Evolutionary conservation across 371 early-diverging fungal species (phyloP).

Genomic region (Globomyces sp.): DNA sequence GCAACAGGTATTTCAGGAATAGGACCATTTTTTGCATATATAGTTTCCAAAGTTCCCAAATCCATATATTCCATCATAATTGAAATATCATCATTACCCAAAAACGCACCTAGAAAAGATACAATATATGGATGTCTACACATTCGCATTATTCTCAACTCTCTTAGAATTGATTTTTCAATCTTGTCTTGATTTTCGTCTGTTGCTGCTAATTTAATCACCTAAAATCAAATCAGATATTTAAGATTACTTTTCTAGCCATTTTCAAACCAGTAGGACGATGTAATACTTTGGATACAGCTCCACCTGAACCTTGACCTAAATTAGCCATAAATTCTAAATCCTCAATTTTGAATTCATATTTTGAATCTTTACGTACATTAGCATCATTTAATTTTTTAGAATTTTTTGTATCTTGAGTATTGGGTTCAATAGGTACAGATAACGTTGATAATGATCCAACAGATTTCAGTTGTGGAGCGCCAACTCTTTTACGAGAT

Average conservation of each 20-base stretch:
- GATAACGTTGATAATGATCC: constrained; percentile 7
- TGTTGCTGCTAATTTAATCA: constrained; percentile 5
- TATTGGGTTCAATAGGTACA: neutral
- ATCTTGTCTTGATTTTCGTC: constrained; percentile 31
- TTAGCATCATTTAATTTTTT: constrained; percentile 2
- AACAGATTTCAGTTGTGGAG: constrained; percentile 7
- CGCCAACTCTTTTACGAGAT: constrained; percentile 12
- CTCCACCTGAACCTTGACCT: constrained; percentile 90
- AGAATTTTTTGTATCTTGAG: too few species aligned
- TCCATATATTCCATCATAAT: constrained; percentile 87
- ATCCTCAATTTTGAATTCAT: constrained; percentile 56
- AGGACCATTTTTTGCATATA: constrained; percentile 71
- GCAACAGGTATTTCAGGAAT: constrained; percentile 67
- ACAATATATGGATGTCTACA: constrained; percentile 88
- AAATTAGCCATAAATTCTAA: constrained; percentile 71
- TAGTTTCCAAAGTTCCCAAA: constrained; percentile 48
- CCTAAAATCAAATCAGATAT: neutral
- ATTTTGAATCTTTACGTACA: constrained; percentile 18
- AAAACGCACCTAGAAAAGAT: constrained; percentile 84
- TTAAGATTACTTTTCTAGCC: constrained; percentile 73
- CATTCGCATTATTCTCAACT: constrained; percentile 75
- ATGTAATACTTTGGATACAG: constrained; percentile 81
- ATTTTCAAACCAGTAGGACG: constrained; percentile 70
- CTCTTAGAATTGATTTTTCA: constrained; percentile 81
- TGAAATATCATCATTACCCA: constrained; percentile 77